Conservation (phyloP, 2,329 filamentous ascomycete species). For the Pyrenophora graminea region DNA sequence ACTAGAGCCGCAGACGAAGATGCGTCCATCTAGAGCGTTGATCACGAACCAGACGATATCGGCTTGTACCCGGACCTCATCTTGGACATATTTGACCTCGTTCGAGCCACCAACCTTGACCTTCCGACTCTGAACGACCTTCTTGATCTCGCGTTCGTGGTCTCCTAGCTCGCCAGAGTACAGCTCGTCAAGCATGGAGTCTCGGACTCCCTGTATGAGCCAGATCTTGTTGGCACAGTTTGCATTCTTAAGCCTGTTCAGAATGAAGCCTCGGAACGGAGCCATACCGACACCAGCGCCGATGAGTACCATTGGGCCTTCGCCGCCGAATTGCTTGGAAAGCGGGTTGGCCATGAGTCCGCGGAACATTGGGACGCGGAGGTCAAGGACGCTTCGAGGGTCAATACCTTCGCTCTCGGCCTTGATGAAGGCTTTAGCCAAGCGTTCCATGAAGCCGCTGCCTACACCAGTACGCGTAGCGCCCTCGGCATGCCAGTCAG, state of each 20-base stretch:
- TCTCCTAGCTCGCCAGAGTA: constrained; percentile 95
- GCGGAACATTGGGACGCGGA: constrained; percentile 95
- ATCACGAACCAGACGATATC: constrained; percentile 99
- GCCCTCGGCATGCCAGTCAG: constrained; percentile 72
- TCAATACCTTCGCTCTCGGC: constrained; percentile 63
- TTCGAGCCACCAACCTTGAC: constrained; percentile 51
- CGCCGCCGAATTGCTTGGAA: constrained; percentile 85
- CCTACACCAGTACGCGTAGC: constrained; percentile 76
- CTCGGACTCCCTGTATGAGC: constrained; percentile 93
- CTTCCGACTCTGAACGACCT: constrained; percentile 57
- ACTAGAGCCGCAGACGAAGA: constrained; percentile 94
- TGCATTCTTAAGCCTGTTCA: constrained; percentile 88
- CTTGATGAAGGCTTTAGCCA: constrained; percentile 73
- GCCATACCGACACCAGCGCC: constrained; percentile 96
- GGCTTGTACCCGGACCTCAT: constrained; percentile 87
- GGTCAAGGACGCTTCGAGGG: constrained; percentile 55
- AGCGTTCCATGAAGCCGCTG: constrained; percentile 89
- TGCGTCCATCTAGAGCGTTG: constrained; percentile 91
- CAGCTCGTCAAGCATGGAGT: constrained; percentile 91
- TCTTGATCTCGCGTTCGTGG: constrained; percentile 53
- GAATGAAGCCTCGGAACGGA: constrained; percentile 96
- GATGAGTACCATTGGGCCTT: constrained; percentile 97
- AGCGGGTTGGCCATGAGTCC: constrained; percentile 97
- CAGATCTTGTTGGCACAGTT: constrained; percentile 98
- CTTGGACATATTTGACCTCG: constrained; percentile 90